Conservation (phyloP, 768 basidiomycete genomes). For the Pleurotus ostreatus region DNA sequence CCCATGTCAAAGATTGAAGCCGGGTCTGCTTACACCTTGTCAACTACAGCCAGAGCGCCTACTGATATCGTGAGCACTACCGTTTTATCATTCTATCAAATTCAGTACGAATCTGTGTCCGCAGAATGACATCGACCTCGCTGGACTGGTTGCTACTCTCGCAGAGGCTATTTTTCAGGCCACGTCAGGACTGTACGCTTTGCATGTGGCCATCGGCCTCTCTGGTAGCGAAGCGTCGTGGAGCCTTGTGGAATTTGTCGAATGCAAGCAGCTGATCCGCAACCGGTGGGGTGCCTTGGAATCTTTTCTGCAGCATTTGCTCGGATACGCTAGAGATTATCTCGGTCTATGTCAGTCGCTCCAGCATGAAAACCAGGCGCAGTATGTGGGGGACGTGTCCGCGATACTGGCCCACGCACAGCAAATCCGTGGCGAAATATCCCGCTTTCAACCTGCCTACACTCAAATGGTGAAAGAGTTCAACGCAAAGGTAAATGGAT, state of each 20-base stretch:
- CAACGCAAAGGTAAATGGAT: not conserved
- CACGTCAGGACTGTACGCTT: not conserved
- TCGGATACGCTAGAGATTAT: not conserved
- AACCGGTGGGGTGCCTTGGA: too few species aligned
- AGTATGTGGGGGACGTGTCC: not conserved
- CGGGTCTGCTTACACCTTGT: too few species aligned
- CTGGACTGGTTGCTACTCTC: not conserved
- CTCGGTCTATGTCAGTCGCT: not conserved
- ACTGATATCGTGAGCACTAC: not conserved
- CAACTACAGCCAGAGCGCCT: too few species aligned
- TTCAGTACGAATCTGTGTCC: not conserved
- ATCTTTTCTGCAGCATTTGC: not conserved
- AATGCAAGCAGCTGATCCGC: too few species aligned
- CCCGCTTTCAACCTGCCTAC: not conserved
- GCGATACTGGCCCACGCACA: not conserved
- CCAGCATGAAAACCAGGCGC: not conserved
- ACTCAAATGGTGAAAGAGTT: not conserved
- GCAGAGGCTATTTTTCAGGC: not conserved
- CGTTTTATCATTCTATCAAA: not conserved
- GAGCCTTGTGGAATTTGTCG: not conserved
- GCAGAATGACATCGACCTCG: not conserved
- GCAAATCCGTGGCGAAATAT: not conserved
- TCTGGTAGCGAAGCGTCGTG: too few species aligned
- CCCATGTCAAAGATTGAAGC: too few species aligned
- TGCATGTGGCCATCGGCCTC: not conserved